These are phyloP conservation scores for Gyromitra esculenta DNA, from an alignment of 2,329 filamentous ascomycete genomes.

Conservation along the genomic window DNA sequence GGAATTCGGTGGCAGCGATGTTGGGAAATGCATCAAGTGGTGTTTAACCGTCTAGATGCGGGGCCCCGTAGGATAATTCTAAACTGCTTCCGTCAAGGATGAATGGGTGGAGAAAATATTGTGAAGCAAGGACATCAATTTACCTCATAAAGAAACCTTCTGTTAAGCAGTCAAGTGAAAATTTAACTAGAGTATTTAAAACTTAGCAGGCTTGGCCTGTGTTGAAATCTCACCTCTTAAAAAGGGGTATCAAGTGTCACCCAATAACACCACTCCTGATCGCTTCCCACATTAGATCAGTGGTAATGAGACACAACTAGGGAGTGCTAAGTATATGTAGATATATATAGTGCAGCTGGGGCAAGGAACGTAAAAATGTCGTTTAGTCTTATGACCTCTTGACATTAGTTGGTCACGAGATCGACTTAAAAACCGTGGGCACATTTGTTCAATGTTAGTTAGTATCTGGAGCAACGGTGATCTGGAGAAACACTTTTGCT, in stretches of 20 bases:
- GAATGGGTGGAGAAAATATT: not conserved
- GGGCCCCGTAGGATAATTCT: not conserved
- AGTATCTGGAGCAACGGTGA: no score
- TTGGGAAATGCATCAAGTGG: constrained; percentile 50
- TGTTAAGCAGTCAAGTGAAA: not conserved
- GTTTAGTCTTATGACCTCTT: not conserved
- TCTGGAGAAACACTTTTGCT: not conserved
- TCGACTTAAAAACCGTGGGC: not conserved
- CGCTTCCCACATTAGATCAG: not conserved
- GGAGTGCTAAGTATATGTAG: not conserved
- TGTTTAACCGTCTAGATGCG: not conserved
- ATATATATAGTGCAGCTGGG: not conserved
- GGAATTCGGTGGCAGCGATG: constrained; percentile 45
- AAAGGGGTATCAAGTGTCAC: not conserved
- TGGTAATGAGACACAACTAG: not conserved
- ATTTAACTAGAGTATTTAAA: not conserved
- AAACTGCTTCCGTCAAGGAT: not conserved
- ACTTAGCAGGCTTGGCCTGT: not conserved
- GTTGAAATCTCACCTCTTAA: not conserved
- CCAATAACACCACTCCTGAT: not conserved
- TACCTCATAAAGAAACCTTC: constrained; percentile 8
- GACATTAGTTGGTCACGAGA: not conserved
- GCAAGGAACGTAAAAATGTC: not conserved
- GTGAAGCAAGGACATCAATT: not conserved
- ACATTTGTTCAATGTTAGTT: no score